Evolutionary conservation across 768 basidiomycete genomes (phyloP), one percentile per base, ranked within the genome.

Genomic region (Auricularia auricula-judae): DNA sequence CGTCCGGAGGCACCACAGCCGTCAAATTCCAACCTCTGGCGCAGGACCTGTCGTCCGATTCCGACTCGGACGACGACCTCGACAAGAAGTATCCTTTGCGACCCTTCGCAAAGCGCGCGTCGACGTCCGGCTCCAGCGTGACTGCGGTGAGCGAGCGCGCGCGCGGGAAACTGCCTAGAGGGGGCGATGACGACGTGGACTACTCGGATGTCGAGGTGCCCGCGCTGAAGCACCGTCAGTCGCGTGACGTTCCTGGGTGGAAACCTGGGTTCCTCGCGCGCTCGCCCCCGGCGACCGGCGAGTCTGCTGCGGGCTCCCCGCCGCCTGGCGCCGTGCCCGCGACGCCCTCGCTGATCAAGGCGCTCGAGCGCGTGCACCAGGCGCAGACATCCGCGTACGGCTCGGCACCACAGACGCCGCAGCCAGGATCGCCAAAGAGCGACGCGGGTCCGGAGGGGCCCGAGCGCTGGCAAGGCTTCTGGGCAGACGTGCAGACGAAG

Each of bases 281-380:
- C 7, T 11, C 63, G 14, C 23, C 21, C 39, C n/a, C 59, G 65
- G 36, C 35, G 43, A 71, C 71, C 1, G 67, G 69, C 12, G 70
- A 70, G 29, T 29, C 29, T 1, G 65, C 47, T n/a, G 47, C 62
- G 29, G 64, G 69, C n/a, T 54, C 39, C 5, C 14, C 65, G 23
- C 69, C 74, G 62, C 69, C 70, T 5, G 76, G 76, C 3, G 74
- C 84, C 1, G 80, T 86, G 1, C 84, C 85, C 3, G 81, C 82
- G 29, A 87, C 86, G 2, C 86, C 86, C 0, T 87, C 86, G 2
- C 76, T 87, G 36, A 81, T 86, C 65, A 78, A 78, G 43, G 86
- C 86, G 1, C 72, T 87, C n/a, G 82, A 86, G 67, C 79, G 86
- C 35, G 77, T 87, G 62, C 76, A 79, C 11, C 73, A 75, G 16